phyloP scores from a whole-genome alignment of 2,329 filamentous ascomycete genomes.

The Golovinomyces cichoracearum region DNA sequence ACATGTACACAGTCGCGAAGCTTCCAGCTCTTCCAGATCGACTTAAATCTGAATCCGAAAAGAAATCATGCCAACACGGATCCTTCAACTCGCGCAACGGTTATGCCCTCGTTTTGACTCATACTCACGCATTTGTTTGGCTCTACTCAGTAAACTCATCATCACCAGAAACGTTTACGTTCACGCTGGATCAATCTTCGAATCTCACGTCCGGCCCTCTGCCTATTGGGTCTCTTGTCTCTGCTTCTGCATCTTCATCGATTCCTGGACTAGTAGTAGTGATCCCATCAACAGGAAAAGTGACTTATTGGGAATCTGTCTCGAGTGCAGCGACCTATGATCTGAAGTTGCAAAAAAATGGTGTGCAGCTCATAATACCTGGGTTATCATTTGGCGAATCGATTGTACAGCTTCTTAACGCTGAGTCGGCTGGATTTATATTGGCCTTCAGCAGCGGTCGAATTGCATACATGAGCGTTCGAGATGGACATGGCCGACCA shows the following conservation, averaged over 20 bases:
- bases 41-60: slow-evolving; percentile 29
- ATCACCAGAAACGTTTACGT: slow-evolving; percentile 52
- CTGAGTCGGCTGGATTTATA: slow-evolving; percentile 65
- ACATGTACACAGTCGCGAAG: slow-evolving; percentile 64
- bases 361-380: slow-evolving; percentile 47
- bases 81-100: slow-evolving; percentile 37
- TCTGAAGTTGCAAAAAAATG: slow-evolving; percentile 51
- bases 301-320: slow-evolving; percentile 89
- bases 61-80: slow-evolving; percentile 35
- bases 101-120: slow-evolving; percentile 58
- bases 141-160: slow-evolving; percentile 47
- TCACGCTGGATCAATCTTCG: slow-evolving; percentile 50
- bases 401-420: slow-evolving; percentile 51
- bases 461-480: slow-evolving; percentile 60
- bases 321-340: slow-evolving; percentile 66
- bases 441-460: slow-evolving; percentile 65
- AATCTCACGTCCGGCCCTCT: slow-evolving; percentile 42
- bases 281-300: slow-evolving; percentile 57
- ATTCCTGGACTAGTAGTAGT: slow-evolving; percentile 72
- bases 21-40: slow-evolving; percentile 59
- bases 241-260: slow-evolving; percentile 47
- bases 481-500: slow-evolving; percentile 68
- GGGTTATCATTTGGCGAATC: slow-evolving; percentile 57
- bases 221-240: slow-evolving; percentile 61
- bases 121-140: slow-evolving; percentile 70